phyloP scores from a whole-genome alignment of 176 grass and related monocot genomes.

The Carex myosuroides region DNA sequence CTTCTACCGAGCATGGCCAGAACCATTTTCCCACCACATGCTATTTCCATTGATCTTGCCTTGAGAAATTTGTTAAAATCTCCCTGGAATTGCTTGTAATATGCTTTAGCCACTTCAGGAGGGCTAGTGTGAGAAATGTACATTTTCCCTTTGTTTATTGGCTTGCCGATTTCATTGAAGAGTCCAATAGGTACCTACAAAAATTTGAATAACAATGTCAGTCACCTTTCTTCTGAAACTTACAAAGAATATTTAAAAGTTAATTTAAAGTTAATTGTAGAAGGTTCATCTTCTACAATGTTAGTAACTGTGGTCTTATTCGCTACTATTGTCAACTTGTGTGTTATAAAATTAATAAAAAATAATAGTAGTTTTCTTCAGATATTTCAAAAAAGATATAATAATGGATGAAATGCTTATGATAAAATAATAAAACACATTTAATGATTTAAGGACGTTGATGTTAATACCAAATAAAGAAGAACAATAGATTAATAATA shows the following conservation, averaged over 20 bases:
- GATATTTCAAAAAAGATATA: background rate
- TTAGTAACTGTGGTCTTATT: background rate
- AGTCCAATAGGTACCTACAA: constrained; percentile 56
- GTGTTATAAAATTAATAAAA: too few relatives aligned
- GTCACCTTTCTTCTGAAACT: background rate
- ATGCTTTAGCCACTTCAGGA: constrained; percentile 33
- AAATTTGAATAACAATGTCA: background rate
- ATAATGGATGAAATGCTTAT: background rate
- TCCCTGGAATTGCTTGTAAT: constrained; percentile 73
- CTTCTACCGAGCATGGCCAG: constrained; percentile 78
- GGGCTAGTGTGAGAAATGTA: constrained; percentile 76
- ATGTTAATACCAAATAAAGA: background rate
- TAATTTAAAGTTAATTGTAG: background rate
- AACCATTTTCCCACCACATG: constrained; percentile 58
- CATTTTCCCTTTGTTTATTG: constrained; percentile 81
- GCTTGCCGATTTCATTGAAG: constrained; percentile 23
- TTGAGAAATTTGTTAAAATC: constrained; percentile 78
- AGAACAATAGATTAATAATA: background rate
- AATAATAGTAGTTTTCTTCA: background rate
- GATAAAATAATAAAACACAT: background rate
- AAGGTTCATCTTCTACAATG: background rate
- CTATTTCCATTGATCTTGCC: constrained; percentile 66
- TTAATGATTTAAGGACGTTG: background rate
- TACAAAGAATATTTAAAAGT: background rate
- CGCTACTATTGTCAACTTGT: background rate